Conservation (phyloP, 2,329 filamentous ascomycete genomes). For the Colletotrichum sublineola region DNA sequence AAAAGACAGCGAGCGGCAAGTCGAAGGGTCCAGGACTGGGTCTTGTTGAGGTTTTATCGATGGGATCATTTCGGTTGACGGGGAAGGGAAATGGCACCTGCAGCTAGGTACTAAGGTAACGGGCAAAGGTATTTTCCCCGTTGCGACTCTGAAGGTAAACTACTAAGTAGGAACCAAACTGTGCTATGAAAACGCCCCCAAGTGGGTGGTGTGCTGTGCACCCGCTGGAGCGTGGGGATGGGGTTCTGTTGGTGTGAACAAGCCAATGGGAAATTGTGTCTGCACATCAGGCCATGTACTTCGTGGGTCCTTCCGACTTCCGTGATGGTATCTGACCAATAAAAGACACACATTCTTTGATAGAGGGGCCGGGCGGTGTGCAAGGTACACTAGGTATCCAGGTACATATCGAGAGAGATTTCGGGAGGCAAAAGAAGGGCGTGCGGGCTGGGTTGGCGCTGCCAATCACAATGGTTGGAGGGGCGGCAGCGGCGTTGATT, state of each 20-base stretch:
- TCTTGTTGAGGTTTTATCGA: constrained; percentile 44
- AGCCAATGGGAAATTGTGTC: constrained; percentile 29
- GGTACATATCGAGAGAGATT: not conserved
- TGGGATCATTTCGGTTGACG: constrained; percentile 44
- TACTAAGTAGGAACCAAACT: constrained; percentile 10
- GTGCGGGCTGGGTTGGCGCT: not conserved
- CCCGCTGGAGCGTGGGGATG: constrained; percentile 5
- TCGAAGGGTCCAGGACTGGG: constrained; percentile 37
- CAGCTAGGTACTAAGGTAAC: constrained; percentile 4
- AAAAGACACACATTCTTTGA: constrained; percentile 8
- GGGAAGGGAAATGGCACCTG: constrained; percentile 40
- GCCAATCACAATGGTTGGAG: constrained; percentile 24
- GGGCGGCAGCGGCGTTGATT: not conserved
- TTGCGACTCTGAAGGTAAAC: constrained; percentile 1
- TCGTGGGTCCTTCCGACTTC: constrained; percentile 39
- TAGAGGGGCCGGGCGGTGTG: constrained; percentile 39
- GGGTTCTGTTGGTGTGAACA: not conserved
- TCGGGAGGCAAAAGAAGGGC: constrained; percentile 26
- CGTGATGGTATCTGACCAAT: constrained; percentile 20
- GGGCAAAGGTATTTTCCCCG: constrained; percentile 1
- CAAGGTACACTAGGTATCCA: not conserved
- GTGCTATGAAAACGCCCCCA: constrained; percentile 37
- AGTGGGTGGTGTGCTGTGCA: constrained; percentile 3
- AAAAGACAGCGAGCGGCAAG: constrained; percentile 29
- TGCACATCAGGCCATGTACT: constrained; percentile 34